Base-by-base conservation (phyloP, 495 filamentous ascomycete genomes). In the Aspergillus homomorphus region DNA sequence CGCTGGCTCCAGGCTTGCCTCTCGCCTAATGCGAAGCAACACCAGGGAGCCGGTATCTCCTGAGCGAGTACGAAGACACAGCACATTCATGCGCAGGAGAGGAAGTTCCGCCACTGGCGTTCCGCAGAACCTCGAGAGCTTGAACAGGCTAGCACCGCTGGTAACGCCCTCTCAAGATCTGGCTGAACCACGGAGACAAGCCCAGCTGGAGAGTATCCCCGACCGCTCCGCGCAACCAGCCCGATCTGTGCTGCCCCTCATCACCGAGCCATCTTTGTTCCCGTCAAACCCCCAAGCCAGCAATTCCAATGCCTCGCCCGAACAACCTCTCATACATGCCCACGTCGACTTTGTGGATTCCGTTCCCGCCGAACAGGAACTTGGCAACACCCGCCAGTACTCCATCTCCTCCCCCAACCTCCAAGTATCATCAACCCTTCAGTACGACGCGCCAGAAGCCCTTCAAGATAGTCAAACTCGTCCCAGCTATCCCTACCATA, bases 351-450 rank as follows among this genome's bases (percentile, higher is more conserved):
- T 45, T 56, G 57, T 61, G 30, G 59, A 58, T 15, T 38, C 60
- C 20, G 56, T 66, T 52, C 62, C 65, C 21, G 43, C 62, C 26
- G 62, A 62, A 9, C 67, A 56, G n/a, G 33, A 64, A 67, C 18
- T 58, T 70, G 21, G 65, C 33, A 38, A 70, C 41, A 62, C 62
- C n/a, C 66, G 72, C 33, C 66, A 69, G 6, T 77, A 69, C 58
- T 73, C 73, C 19, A 51, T 74, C 16, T 76, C 73, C n/a, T 75
- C 75, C 4, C 75, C 75, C 20, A 73, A 77, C 26, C 66, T 75
- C 38, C 70, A 69, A 19, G 62, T 64, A 42, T 60, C 33, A 38
- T 38, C 64, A 0, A 54, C 65, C 14, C 54, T 57, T 18, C 62
- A 69, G 23, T 59, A 63, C 19, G 53, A 62, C 12, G 30, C 61